Evolutionary conservation across 768 basidiomycete genomes (phyloP).

Genomic region (Lactarius indigo): DNA sequence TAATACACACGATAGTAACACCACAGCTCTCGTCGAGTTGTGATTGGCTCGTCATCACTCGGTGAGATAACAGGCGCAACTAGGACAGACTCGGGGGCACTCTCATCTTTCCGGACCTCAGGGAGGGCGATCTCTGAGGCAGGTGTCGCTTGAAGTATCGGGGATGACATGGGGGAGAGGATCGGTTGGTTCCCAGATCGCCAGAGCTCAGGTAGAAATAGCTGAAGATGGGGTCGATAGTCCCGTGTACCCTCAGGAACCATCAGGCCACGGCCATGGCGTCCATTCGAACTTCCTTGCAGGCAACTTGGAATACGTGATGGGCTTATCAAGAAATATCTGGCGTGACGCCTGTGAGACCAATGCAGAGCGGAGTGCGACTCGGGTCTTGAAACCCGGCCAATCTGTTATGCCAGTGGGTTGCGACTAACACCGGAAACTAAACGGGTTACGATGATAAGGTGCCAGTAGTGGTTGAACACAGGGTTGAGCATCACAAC

Average conservation of each 20-base stretch:
- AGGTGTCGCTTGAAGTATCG: neutral
- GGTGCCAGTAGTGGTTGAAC: no score
- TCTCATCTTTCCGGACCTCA: neutral
- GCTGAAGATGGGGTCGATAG: neutral
- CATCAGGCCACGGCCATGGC: neutral
- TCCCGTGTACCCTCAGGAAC: neutral
- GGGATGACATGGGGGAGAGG: neutral
- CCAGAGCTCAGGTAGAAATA: neutral
- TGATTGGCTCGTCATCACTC: slow-evolving; percentile 53
- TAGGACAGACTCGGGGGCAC: neutral
- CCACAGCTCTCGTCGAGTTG: slow-evolving; percentile 73
- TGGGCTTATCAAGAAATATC: neutral
- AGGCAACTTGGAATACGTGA: neutral
- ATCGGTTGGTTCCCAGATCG: no score
- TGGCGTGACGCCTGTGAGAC: neutral
- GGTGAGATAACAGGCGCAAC: slow-evolving; percentile 26
- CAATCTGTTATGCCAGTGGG: no score
- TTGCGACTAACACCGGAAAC: no score
- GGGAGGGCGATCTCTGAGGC: neutral
- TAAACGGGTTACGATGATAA: no score
- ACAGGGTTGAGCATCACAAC: no score
- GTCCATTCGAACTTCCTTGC: neutral
- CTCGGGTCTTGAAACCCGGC: no score
- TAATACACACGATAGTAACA: slow-evolving; percentile 63
- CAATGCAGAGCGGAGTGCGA: neutral